Percentiles rank a stretch among this genome's conserved stretches.
Conservation (phyloP, 2,329 filamentous ascomycete species). For the Didymella sp. region DNA sequence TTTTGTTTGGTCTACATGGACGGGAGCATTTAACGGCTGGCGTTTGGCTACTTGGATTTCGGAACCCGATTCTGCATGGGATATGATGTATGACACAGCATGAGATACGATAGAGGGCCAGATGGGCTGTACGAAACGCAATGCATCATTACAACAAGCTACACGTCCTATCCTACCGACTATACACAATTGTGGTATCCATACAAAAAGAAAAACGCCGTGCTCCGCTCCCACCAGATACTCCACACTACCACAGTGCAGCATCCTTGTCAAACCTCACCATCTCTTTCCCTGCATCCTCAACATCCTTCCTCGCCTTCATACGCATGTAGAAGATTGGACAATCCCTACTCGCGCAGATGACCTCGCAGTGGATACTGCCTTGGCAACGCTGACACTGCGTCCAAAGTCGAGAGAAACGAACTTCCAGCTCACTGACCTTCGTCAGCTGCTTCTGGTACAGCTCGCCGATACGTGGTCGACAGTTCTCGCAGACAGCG, state of each 20-base stretch:
- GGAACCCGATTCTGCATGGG: not conserved
- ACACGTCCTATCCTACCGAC: constrained; percentile 4
- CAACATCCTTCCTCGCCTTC: constrained; percentile 99
- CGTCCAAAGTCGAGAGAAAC: constrained; percentile 93
- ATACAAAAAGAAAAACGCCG: constrained; percentile 14
- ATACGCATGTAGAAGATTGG: constrained; percentile 99
- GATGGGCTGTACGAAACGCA: not conserved
- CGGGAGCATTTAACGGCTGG: not conserved
- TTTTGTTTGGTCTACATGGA: not conserved
- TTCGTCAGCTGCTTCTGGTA: constrained; percentile 91
- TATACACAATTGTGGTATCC: constrained; percentile 7
- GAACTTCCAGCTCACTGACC: constrained; percentile 89
- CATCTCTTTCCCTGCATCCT: constrained; percentile 91
- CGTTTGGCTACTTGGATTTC: not conserved
- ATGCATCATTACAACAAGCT: not conserved
- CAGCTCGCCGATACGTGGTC: constrained; percentile 84
- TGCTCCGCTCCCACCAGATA: not conserved
- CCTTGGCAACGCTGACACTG: constrained; percentile 98
- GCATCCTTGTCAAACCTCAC: constrained; percentile 86
- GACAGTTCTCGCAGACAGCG: constrained; percentile 87
- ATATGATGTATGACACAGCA: not conserved
- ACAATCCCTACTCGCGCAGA: constrained; percentile 94
- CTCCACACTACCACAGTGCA: constrained; percentile 64
- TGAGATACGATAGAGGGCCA: not conserved
- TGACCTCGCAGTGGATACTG: constrained; percentile 97